A percentile compares a stretch with the other conserved stretches of the same genome.
Evolutionary conservation across 2,329 filamentous ascomycete genomes (phyloP).

Genomic region (Aspergillus quadricinctus): DNA sequence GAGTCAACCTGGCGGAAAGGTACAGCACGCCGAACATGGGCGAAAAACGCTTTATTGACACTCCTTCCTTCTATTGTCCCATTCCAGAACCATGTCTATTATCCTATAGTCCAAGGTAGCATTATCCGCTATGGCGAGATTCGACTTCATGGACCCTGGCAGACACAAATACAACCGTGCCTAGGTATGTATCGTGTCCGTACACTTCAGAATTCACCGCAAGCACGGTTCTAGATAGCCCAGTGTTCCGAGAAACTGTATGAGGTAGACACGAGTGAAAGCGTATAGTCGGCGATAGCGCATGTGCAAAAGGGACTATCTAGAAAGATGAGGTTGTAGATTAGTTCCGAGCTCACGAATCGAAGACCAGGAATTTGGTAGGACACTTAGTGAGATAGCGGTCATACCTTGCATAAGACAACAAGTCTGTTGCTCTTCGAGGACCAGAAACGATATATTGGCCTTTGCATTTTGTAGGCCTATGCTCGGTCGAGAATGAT

Average conservation of each 20-base stretch:
- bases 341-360: neutral
- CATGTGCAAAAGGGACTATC: too few relatives aligned
- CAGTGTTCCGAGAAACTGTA: neutral
- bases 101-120: too few relatives aligned
- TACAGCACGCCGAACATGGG: too few relatives aligned
- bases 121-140: too few relatives aligned
- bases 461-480: neutral
- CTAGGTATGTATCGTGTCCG: neutral
- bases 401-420: neutral
- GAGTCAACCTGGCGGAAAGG: too few relatives aligned
- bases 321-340: neutral
- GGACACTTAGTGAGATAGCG: neutral
- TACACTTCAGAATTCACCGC: neutral
- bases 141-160: too few relatives aligned
- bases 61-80: too few relatives aligned
- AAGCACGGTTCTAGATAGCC: neutral
- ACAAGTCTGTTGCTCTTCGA: neutral
- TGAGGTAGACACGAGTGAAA: neutral
- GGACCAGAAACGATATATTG: neutral
- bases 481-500: neutral
- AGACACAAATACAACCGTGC: too few relatives aligned
- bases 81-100: too few relatives aligned
- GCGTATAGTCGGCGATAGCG: too few relatives aligned
- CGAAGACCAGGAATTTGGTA: neutral
- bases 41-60: too few relatives aligned